phyloP scores from a whole-genome alignment of 805 yeast species.

The Barnettozyma vustinii region DNA sequence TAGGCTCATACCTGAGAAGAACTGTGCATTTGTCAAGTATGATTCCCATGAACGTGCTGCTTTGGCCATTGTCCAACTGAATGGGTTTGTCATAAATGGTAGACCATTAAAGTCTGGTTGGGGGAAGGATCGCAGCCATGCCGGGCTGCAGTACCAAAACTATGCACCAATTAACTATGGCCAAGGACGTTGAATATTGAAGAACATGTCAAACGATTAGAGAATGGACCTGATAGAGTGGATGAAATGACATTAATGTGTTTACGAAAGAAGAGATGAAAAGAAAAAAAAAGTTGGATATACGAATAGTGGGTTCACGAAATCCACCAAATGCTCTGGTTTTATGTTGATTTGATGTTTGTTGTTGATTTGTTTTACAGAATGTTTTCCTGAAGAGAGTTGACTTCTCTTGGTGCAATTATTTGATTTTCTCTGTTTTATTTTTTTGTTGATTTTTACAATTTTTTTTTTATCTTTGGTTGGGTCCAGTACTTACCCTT shows the following conservation, averaged over 20 bases:
- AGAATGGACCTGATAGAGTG: background rate
- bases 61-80: conserved; percentile 73
- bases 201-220: background rate
- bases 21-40: conserved; percentile 85
- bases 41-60: conserved; percentile 89
- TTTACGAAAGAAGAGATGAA: background rate
- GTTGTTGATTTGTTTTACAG: background rate
- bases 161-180: conserved; percentile 11
- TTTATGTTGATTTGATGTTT: background rate
- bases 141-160: conserved; percentile 9
- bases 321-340: background rate
- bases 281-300: background rate
- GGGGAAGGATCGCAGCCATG: conserved; percentile 58
- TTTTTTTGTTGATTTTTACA: background rate
- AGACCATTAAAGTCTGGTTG: conserved; percentile 79
- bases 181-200: conserved; percentile 7
- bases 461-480: background rate
- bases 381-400: background rate
- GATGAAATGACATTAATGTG: background rate
- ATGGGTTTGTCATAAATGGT: conserved; percentile 68
- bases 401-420: background rate
- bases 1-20: conserved; percentile 73
- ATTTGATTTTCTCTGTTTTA: background rate
- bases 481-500: background rate
- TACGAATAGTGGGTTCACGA: background rate